Evolutionary conservation across 78 protist species (phyloP), one percentile per base, ranked within the genome.

Genomic region (Dictyostelium citrinum): DNA sequence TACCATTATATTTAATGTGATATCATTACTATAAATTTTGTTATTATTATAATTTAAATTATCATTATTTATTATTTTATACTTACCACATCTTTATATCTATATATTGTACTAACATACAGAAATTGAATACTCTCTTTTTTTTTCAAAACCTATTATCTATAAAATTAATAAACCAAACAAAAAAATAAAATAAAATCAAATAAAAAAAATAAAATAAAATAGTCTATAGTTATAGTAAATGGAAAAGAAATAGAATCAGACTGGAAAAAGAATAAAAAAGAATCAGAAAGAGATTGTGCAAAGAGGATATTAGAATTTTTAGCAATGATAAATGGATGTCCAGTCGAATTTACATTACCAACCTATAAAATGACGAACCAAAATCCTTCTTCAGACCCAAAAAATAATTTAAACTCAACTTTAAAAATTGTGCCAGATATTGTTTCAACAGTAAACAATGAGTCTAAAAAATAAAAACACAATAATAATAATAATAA

Each of bases 231-330:
- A 41, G 81, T 43, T 41, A 7, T 43, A 41, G 81, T 75, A 3
- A 41, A 41, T 35, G 46, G 46, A 39, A 75, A 11, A 75, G n/a
- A 11, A 43, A 75, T 75, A 16, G 61, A 75, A 33, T 75, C 81
- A n/a, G 81, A 41, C 1, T 75, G 81, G 81, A 75, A 27, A 41
- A 75, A 41, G 16, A 75, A 3, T 22, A 75, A 75, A 75, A 75
- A 41, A 43, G 81, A 75, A n/a, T 43, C 81, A 3, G 81, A 75
- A 41, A 41, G 41, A n/a, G 81, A 75, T 41, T 75, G 81, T 10
- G 81, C 81, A 39, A 75, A 17, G 46, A 35, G 41, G 4, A 41
- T 75, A 7, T 75, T 75, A n/a, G 81, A 75, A 8, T 41, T 17
- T 35, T 41, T 75, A 43, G 6, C 0, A 22, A 41, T 11, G 24